Percentiles rank a stretch among this genome's conserved stretches.
phyloP scores from a whole-genome alignment of 208 protist genomes.

The Trypanosoma vivax region DNA sequence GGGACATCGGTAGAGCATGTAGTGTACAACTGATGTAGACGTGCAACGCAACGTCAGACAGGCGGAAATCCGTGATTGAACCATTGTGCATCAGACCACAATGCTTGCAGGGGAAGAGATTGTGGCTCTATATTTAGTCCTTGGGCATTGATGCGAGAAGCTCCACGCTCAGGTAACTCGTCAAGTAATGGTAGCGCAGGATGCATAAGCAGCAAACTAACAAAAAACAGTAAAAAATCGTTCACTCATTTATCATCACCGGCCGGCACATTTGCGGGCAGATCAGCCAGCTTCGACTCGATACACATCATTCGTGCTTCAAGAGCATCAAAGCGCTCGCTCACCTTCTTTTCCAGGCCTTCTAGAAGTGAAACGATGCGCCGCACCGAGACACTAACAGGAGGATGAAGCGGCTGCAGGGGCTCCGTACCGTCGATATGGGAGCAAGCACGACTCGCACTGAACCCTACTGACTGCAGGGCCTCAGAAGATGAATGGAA shows the following conservation, averaged over 20 bases:
- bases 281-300: constrained; percentile 8
- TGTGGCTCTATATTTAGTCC: no score
- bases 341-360: constrained; percentile 14
- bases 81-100: no score
- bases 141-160: neutral
- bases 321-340: constrained; percentile 10
- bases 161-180: neutral
- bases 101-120: no score
- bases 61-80: no score
- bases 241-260: neutral
- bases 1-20: neutral
- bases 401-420: constrained; percentile 7
- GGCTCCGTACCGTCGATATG: neutral
- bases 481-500: constrained; percentile 37
- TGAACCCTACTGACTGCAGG: constrained; percentile 31
- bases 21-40: no score
- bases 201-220: constrained; percentile 1
- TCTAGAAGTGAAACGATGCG: constrained; percentile 5
- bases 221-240: constrained; percentile 1
- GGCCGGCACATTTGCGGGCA: neutral
- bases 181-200: constrained; percentile 1
- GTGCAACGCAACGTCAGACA: no score
- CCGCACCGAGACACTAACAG: constrained; percentile 1
- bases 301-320: constrained; percentile 6
- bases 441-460: constrained; percentile 18